Evolutionary conservation across 257 asterid genomes (phyloP), one percentile per base, ranked within the genome.

Genomic region (Nicotiana sylvestris): DNA sequence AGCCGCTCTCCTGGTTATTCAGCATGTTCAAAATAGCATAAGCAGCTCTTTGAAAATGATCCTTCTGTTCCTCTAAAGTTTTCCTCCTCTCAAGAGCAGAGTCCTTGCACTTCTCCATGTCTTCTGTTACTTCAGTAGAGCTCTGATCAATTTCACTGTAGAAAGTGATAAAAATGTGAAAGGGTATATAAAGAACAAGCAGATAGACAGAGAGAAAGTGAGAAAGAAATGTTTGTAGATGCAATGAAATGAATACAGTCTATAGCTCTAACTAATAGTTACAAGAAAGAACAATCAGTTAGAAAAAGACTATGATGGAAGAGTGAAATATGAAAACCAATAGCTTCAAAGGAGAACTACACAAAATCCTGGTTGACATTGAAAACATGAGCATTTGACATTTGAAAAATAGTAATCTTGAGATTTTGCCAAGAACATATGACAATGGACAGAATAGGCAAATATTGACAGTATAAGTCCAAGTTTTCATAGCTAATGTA

Each of bases 11-110:
- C 61, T 85, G 85, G 85, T 81, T 83, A 77, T 89, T 87, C 57
- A 95, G 94, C 95, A 95, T 86, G 89, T 91, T 90, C 67, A 95
- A 86, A 86, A 91, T 94, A 83, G 98, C 93, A 88, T 79, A 89
- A 51, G 97, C 93, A 87, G 98, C 92, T 89, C 91, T 94, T 88
- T 92, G 97, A 83, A 89, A 89, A 82, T 85, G 87, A 66, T 92
- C 92, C 86, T 84, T 95, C 88, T 92, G 95, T 85, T 91, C 93
- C 86, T 92, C 95, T 78, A 95, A 81, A n/a, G 79, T 85, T 82
- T 65, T 91, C 87, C 89, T 91, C 87, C 93, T 93, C 90, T 89
- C 93, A 85, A 93, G 90, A 65, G 88, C 91, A 85, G 88, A 81
- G 32, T 87, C 92, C 87, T 90, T 95, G 87, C 92, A 88, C 86